Evolutionary conservation across 2,329 filamentous ascomycete species (phyloP), one percentile per base, ranked within the genome.

Genomic region (Fusarium dlaminii): DNA sequence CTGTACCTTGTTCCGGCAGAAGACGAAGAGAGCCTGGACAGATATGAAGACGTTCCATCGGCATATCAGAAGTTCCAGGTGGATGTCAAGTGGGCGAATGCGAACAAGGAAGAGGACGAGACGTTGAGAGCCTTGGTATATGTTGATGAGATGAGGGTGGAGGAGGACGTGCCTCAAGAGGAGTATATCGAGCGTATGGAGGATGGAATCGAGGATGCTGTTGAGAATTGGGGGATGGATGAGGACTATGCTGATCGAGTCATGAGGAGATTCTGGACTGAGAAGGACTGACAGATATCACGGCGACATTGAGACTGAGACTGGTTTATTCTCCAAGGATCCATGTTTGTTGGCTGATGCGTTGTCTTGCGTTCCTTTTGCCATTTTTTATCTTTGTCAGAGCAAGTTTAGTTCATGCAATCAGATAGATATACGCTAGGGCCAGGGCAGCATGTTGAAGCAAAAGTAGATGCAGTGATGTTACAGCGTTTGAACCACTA

Each of bases 101-200:
- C 68, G 34, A 56, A 74, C 72, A 60, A 75, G 68, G 66, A 76
- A 9, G 62, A 78, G 24, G 74, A 74, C 27, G 75, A 73, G 64
- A 62, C 73, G 43, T 61, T 82, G 11, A 73, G 69, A 51, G 87
- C 88, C 79, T 81, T 93, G 61, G 88, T 90, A 6, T 93, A 93
- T 65, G 85, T 93, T 40, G 88, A 92, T 75, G 81, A 82, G 48
- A 68, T 84, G 49, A 73, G 85, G 29, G 79, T 81, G 0, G 73
- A 63, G 27, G 83, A 84, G 30, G 82, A 81, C n/a, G 66, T 48
- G 48, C 87, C 90, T 6, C 81, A 82, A 75, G 75, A 83, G 6
- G 91, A 93, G 82, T 93, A 93, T 76, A 81, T 93, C 13, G 84
- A 81, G 48, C 81, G 91, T 34, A 92, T 93, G 89, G 91, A 92